Evolutionary conservation across 345 rosid species (phyloP).

Genomic region (Viola odorata): DNA sequence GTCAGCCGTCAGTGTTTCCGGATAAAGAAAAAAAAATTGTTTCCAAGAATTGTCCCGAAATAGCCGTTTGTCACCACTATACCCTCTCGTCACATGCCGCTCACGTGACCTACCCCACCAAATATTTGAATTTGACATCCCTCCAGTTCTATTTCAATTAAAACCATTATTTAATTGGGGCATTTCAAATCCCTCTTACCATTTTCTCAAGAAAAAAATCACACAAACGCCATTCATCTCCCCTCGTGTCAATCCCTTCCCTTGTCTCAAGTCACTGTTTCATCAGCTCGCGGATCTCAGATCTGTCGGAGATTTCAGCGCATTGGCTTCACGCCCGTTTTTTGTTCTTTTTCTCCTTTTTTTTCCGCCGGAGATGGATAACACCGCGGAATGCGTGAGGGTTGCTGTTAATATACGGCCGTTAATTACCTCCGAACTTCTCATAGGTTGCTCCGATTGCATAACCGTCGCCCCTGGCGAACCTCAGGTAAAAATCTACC

Average conservation of each 20-base stretch:
- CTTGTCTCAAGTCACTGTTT: not conserved
- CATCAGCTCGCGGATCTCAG: not conserved
- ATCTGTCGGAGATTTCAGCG: not conserved
- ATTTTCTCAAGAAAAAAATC: not conserved
- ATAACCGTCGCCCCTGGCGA: conserved; percentile 74
- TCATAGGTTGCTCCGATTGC: conserved; percentile 82
- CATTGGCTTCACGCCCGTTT: not conserved
- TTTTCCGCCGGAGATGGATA: conserved; percentile 23
- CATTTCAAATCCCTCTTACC: not conserved
- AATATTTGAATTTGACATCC: conserved; percentile 20
- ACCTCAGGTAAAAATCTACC: conserved; percentile 55
- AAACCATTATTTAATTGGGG: no score
- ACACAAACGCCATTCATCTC: not conserved
- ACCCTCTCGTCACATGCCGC: conserved; percentile 4
- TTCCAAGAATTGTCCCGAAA: not conserved
- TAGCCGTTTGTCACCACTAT: not conserved
- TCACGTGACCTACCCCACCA: conserved; percentile 20
- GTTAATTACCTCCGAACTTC: conserved; percentile 79
- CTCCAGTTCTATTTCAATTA: conserved; percentile 4
- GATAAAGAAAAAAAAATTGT: not conserved
- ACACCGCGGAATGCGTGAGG: conserved; percentile 47
- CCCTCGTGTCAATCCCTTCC: not conserved
- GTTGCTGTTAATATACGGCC: conserved; percentile 93
- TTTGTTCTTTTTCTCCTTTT: not conserved
- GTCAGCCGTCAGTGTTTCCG: not conserved